Evolutionary conservation across 1,139 yeast species (phyloP), one percentile per base, ranked within the genome.

Genomic region (Candida tropicalis): DNA sequence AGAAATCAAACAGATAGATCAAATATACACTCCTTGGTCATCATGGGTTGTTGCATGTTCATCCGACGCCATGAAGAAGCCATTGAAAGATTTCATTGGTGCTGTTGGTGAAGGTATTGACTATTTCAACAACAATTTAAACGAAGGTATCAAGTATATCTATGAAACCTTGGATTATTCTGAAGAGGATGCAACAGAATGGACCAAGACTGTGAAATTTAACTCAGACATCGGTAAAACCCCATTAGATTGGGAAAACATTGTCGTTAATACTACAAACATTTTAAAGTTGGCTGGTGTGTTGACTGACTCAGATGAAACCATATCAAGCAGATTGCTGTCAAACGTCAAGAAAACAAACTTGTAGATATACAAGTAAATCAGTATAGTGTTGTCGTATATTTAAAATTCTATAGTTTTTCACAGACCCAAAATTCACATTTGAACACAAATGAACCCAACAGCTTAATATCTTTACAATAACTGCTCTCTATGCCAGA

Each of bases 1-100:
- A 12, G 97, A 89, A 56, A 83, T 90, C 65, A 87, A 86, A 62
- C 73, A 79, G 54, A 82, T 90, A 49, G 97, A 97, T 9, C 88
- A 86, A 53, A 88, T 90, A 43, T 87, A 86, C 63, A 90, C 97
- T 0, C 97, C 97, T 8, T 90, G 97, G 97, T 93, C 97, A 7
- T 87, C 96, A 1, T 90, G 97, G 97, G 91, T 88, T 13, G 73
- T 89, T 40, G 79, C 83, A 18, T 82, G 82, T 10, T 59, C 60
- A 39, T 57, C 70, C 4, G 68, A 69, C 20, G 50, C 74, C 5
- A 59, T 68, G 24, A 57, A 54, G 3, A 55, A 58, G 9, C 62
- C 59, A 4, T 53, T 82, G 28, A 53, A 60, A 18, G 63, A 58
- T 2, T 82, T 87, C 51, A 53, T 82, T 41, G 55, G 60, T 2